Base-by-base conservation (phyloP, 176 grass and related monocot genomes). In the Carex myosuroides region DNA sequence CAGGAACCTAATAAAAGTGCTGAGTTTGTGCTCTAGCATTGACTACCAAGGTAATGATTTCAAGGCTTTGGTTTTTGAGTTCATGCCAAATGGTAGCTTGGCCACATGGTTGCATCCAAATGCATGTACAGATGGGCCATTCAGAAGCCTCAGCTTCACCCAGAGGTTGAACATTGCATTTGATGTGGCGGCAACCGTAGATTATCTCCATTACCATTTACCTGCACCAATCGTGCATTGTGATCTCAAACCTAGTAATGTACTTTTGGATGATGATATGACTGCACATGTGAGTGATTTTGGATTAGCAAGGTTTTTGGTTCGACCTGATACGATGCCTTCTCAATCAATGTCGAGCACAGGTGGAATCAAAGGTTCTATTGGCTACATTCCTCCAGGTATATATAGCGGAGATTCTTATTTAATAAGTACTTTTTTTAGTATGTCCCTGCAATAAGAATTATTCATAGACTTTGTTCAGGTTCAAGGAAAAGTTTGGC, bases 321-420 rank as follows among this genome's bases (percentile, higher is more conserved):
- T 81, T 37, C 74, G 0, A 67, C 0, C 11, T 41, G 24, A 71
- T 46, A 55, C 4, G 2, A 39, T 41, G 13, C 21, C 46, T 84
- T 85, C 76, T 48, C 78, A 88, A 85, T 68, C 72, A 70, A 68
- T 74, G 48, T 62, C 22, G 4, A 91, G 83, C 86, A 80, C 70
- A 1, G 52, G 41, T 5, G 54, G 69, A 33, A 88, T 91, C 10
- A 88, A 80, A 62, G 89, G 89, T 59, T 83, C 89, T 33, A 88
- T 91, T 66, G 89, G 89, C 24, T 91, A 91, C 29, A 82, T 91
- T 66, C 83, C 86, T 80, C 89, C 83, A 80, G 83, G 86, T 88
- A 83, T 18, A 64, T 26, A 26, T 26, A 26, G 39, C 4, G 26
- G 6, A 71, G 6, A 1, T 71, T 71, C 12, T 62, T 62, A 9